Percentiles rank a stretch among this genome's conserved stretches.
phyloP scores from a whole-genome alignment of 495 filamentous ascomycete genomes.

The Lasiosphaeria ovina region DNA sequence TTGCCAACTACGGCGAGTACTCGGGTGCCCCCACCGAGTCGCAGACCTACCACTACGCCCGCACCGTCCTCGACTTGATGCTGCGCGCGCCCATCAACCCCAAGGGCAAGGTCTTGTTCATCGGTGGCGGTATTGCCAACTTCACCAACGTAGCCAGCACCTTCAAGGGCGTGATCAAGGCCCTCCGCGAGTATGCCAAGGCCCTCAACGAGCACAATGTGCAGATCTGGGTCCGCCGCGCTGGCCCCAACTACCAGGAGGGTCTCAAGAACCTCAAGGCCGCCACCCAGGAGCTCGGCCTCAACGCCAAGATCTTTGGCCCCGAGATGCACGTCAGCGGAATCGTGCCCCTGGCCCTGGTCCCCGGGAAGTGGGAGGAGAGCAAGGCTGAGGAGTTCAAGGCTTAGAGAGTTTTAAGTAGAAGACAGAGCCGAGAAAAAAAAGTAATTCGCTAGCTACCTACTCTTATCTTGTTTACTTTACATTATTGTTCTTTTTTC shows the following conservation, averaged over 20 bases:
- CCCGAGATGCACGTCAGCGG: slow-evolving; percentile 87
- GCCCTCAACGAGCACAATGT: slow-evolving; percentile 93
- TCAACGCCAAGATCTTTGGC: slow-evolving; percentile 95
- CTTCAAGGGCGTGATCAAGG: slow-evolving; percentile 99
- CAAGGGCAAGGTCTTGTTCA: slow-evolving; percentile 97
- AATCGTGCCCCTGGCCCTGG: slow-evolving; percentile 61
- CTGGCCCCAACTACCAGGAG: slow-evolving; percentile 99
- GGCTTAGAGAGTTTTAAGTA: slow-evolving; percentile 32
- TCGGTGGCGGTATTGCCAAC: slow-evolving; percentile 99
- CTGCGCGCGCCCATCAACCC: slow-evolving; percentile 80
- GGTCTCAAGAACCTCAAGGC: slow-evolving; percentile 99
- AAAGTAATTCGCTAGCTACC: no score
- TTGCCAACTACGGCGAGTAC: slow-evolving; percentile 99
- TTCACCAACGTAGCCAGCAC: slow-evolving; percentile 97
- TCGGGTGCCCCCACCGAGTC: slow-evolving; percentile 97
- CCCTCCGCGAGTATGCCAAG: slow-evolving; percentile 85
- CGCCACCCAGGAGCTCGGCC: slow-evolving; percentile 85
- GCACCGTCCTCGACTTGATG: slow-evolving; percentile 96
- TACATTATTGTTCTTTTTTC: no score
- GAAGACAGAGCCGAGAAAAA: not conserved
- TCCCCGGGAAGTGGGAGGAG: slow-evolving; percentile 54
- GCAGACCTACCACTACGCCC: slow-evolving; percentile 97
- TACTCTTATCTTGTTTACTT: no score
- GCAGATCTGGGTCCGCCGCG: slow-evolving; percentile 98
- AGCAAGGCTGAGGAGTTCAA: slow-evolving; percentile 55